A percentile compares a stretch with the other conserved stretches of the same genome.
Evolutionary conservation across 495 filamentous ascomycete genomes (phyloP).

Genomic region (Gamarada debralockiae): DNA sequence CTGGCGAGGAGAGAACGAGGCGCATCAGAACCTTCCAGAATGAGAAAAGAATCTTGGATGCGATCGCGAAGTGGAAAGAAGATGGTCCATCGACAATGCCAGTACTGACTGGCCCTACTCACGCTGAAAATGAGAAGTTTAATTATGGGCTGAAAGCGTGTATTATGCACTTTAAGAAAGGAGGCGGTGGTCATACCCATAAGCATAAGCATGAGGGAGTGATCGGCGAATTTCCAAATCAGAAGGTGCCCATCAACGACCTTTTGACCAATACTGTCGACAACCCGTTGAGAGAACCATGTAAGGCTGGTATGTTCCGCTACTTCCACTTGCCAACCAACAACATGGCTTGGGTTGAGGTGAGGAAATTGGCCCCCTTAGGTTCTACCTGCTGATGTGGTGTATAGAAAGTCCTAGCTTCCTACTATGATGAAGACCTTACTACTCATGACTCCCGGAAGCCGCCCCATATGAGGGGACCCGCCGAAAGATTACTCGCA

Average conservation of each 20-base stretch:
- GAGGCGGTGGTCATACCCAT: too few species aligned
- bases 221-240: constrained; percentile 15
- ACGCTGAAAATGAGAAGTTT: too few species aligned
- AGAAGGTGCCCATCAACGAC: constrained; percentile 14
- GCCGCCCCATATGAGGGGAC: background rate
- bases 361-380: background rate
- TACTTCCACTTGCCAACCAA: constrained; percentile 22
- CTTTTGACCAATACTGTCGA: background rate
- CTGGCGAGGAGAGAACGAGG: too few species aligned
- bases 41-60: too few species aligned
- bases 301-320: constrained; percentile 4
- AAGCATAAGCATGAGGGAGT: constrained; percentile 4
- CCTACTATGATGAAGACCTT: constrained; percentile 16
- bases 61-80: too few species aligned
- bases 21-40: too few species aligned
- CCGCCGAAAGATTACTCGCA: constrained; percentile 7
- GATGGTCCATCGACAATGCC: too few species aligned
- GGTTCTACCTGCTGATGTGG: background rate
- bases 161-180: too few species aligned
- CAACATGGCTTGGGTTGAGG: constrained; percentile 21
- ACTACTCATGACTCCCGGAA: constrained; percentile 1
- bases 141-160: too few species aligned
- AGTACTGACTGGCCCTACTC: too few species aligned
- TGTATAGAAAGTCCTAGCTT: constrained; percentile 11
- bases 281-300: constrained; percentile 4